These are phyloP conservation scores for Abrus pulchellus DNA, from an alignment of 306 rosid species.

Conservation along the genomic window DNA sequence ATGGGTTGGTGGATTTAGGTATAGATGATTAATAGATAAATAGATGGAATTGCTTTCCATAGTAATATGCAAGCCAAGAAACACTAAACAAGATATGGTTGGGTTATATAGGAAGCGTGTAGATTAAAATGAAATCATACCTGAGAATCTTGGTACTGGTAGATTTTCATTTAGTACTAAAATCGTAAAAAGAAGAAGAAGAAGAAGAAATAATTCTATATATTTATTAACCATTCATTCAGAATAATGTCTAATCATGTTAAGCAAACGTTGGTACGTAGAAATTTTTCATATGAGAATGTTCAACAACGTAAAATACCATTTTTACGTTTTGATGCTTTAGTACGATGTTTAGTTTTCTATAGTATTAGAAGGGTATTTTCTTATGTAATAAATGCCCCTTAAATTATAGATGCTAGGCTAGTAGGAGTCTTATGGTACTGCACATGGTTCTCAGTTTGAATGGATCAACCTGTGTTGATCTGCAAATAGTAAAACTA, in stretches of 20 bases:
- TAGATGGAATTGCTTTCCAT: too few relatives aligned
- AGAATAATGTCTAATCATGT: background rate
- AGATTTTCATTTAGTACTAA: background rate
- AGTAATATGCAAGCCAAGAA: too few relatives aligned
- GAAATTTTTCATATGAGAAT: background rate
- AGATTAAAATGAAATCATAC: background rate
- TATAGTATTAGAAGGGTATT: background rate
- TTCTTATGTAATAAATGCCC: background rate
- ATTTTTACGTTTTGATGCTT: background rate
- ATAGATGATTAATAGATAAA: too few relatives aligned
- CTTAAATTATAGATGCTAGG: background rate
- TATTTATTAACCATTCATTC: background rate
- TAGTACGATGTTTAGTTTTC: slow-evolving; percentile 6
- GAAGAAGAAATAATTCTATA: background rate
- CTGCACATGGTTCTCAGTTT: slow-evolving; percentile 19
- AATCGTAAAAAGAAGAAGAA: too few relatives aligned
- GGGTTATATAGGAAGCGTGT: background rate
- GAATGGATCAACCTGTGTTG: background rate
- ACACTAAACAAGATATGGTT: background rate
- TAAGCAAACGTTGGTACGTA: background rate
- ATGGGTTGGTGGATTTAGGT: too few relatives aligned
- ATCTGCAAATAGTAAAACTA: slow-evolving; percentile 11
- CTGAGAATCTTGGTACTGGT: background rate
- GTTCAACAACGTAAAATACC: background rate
- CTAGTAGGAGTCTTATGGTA: slow-evolving; percentile 6